Base-by-base conservation (phyloP, 345 rosid species). In the Moricandia arvensis region DNA sequence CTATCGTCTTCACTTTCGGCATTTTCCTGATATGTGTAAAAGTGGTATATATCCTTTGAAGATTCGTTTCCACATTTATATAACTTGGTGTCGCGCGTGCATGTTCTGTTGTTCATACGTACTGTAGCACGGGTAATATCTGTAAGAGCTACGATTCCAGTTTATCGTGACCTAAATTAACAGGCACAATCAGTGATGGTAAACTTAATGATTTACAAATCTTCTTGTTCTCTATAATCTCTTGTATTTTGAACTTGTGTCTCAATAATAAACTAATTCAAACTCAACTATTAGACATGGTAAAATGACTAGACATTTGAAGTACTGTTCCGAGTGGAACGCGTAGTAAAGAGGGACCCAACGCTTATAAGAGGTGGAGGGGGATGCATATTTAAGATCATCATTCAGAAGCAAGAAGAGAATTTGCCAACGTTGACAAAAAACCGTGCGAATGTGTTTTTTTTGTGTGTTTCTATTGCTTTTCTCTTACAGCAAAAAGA, bases 1-100 rank as follows among this genome's bases (percentile, higher is more conserved):
- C 41, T 10, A 24, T 35, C 76, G 27, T 10, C 17, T 53, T 64
- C 7, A 27, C 71, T 73, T 73, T 73, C 63, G 71, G 64, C 18
- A 54, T 64, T 64, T 73, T 54, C 58, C 71, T 64, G 21, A 54
- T 54, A 18, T 64, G 43, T 64, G 43, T 10, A 63, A 12, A 15
- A 64, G 43, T 16, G 57, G 35, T 45, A 51, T 29, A 64, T 38
- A 73, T 26, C 63, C 63, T 63, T 63, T 63, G 63, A 64, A 73
- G 76, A 73, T 73, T 26, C 63, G 12, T 63, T 35, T 73, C 70
- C 57, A 35, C 43, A 63, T 33, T 21, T 21, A 21, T 21, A 5
- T 49, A 51, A 31, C 12, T 41, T 71, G 45, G 67, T 71, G 67
- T 38, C 47, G n/a, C n/a, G n/a, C n/a, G 34, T 55, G 53, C 53